phyloP scores from a whole-genome alignment of 768 basidiomycete species.

The Psilocybe azurescens region DNA sequence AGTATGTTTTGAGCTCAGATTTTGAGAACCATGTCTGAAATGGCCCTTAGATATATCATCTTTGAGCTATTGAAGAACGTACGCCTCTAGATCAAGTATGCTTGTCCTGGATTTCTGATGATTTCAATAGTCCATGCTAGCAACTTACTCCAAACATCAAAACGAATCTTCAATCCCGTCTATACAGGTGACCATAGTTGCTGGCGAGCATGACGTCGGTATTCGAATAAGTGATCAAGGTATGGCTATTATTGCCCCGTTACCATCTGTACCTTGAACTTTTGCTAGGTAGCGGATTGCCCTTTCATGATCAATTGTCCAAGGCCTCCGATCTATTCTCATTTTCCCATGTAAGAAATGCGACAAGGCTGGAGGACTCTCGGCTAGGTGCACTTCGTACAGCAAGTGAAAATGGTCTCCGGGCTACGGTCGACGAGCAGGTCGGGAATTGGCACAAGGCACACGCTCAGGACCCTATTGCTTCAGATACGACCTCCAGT shows the following conservation, averaged over 20 bases:
- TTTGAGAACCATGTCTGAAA: constrained; percentile 8
- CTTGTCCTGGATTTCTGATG: constrained; percentile 1
- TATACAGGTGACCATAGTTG: constrained; percentile 77
- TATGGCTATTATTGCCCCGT: constrained; percentile 24
- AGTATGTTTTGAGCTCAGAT: constrained; percentile 50
- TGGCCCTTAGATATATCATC: constrained; percentile 68
- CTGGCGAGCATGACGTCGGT: constrained; percentile 73
- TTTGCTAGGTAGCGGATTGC: constrained; percentile 72
- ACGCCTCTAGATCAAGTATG: background rate
- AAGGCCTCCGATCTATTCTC: constrained; percentile 84
- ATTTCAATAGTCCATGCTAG: constrained; percentile 67
- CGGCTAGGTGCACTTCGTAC: constrained; percentile 72
- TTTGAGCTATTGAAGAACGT: constrained; percentile 93
- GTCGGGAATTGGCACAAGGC: constrained; percentile 53
- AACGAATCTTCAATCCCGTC: constrained; percentile 53
- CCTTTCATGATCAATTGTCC: constrained; percentile 51
- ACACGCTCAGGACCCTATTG: constrained; percentile 35
- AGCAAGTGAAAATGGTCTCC: constrained; percentile 67
- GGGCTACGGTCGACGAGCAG: constrained; percentile 84
- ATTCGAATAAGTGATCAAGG: constrained; percentile 94
- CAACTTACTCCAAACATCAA: constrained; percentile 60
- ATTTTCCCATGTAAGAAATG: constrained; percentile 86
- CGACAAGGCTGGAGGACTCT: constrained; percentile 66
- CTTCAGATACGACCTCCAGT: constrained; percentile 45
- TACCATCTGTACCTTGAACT: background rate